Conservation (phyloP, 129 eudicot genomes). For the Glebionis coronaria region DNA sequence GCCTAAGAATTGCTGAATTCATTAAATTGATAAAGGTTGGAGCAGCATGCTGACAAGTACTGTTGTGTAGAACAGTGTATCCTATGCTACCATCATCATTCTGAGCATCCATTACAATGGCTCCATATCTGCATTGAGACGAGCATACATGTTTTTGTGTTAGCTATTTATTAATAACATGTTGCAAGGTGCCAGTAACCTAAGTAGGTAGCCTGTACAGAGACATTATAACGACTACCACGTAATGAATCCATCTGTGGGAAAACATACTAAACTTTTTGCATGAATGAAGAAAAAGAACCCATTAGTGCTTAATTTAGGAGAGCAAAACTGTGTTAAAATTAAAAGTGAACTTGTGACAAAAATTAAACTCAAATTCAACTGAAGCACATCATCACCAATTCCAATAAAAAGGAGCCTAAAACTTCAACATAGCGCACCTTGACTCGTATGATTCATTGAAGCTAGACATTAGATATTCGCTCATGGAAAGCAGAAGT, state of each 20-base stretch:
- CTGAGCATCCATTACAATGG: conserved; percentile 77
- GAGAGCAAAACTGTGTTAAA: conserved; percentile 3
- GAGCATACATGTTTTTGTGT: neutral
- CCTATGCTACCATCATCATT: conserved; percentile 77
- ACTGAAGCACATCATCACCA: conserved; percentile 6
- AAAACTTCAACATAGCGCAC: conserved; percentile 37
- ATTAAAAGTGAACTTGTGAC: neutral
- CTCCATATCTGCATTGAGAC: conserved; percentile 75
- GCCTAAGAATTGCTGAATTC: conserved; percentile 87
- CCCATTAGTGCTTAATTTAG: conserved; percentile 1
- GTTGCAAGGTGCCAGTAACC: conserved; percentile 16
- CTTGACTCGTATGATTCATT: conserved; percentile 92
- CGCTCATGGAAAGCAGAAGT: conserved; percentile 85
- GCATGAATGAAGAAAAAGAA: conserved; percentile 4
- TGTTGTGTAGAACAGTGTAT: conserved; percentile 88
- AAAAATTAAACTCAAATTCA: conserved; percentile 1
- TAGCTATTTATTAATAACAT: neutral
- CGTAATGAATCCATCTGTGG: neutral
- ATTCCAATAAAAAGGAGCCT: neutral
- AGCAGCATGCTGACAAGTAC: conserved; percentile 96
- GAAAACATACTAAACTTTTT: conserved; percentile 2
- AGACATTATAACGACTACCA: neutral
- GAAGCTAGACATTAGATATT: conserved; percentile 92
- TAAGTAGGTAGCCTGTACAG: neutral
- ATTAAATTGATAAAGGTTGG: conserved; percentile 88